phyloP scores from a whole-genome alignment of 306 rosid genomes.

The Cicer yamashitae region DNA sequence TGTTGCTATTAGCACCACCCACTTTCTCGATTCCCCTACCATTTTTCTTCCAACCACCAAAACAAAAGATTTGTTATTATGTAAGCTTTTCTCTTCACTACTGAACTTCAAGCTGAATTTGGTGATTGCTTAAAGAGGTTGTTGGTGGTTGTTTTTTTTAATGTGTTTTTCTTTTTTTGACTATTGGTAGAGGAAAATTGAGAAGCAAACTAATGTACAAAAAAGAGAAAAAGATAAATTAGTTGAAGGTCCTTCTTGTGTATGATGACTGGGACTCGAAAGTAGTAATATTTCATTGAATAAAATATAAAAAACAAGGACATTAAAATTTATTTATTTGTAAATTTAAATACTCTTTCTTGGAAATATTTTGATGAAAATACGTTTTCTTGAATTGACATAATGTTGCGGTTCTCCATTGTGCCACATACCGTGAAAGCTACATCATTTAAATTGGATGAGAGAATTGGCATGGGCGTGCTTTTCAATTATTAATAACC shows the following conservation, averaged over 20 bases:
- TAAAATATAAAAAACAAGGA: not conserved
- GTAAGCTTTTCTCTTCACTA: not conserved
- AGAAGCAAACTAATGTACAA: not conserved
- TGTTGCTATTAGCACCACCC: slow-evolving; percentile 60
- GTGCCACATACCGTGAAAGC: slow-evolving; percentile 11
- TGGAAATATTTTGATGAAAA: not conserved
- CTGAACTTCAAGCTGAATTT: slow-evolving; percentile 10
- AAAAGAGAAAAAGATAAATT: not conserved
- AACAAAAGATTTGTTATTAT: not conserved
- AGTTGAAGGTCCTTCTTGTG: not conserved
- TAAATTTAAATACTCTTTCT: not conserved
- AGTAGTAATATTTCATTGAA: not conserved
- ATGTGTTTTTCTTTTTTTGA: not conserved
- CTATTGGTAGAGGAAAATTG: not conserved
- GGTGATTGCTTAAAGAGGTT: slow-evolving; percentile 17
- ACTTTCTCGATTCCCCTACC: slow-evolving; percentile 56
- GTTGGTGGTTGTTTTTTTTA: not conserved
- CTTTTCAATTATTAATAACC: not conserved
- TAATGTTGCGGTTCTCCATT: slow-evolving; percentile 8
- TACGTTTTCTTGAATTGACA: not conserved
- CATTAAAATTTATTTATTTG: not conserved
- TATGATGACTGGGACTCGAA: not conserved
- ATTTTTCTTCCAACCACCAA: slow-evolving; percentile 24
- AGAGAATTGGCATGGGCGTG: not conserved
- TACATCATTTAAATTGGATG: slow-evolving; percentile 5